A percentile compares a stretch with the other conserved stretches of the same genome.
These are phyloP conservation scores for Lumnitzera littorea DNA, from an alignment of 345 rosid genomes.

Conservation along the genomic window DNA sequence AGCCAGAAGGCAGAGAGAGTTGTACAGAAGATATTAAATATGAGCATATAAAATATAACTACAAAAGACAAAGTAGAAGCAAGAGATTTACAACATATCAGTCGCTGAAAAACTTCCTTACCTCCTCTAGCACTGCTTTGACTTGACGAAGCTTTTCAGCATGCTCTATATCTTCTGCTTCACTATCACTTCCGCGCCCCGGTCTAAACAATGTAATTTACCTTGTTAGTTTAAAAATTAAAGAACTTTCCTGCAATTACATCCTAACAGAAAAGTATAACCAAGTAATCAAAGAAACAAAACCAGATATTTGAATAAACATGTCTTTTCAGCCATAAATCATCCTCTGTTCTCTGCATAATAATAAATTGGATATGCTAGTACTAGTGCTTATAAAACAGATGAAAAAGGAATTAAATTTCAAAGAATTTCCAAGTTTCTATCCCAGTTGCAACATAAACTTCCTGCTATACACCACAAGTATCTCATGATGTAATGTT, in stretches of 20 bases:
- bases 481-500: too few relatives aligned
- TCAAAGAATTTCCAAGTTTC: neutral
- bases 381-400: neutral
- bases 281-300: neutral
- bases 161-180: conserved; percentile 98
- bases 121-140: conserved; percentile 99
- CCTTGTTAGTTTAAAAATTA: neutral
- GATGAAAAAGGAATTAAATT: neutral
- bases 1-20: neutral
- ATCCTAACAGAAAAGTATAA: conserved; percentile 1
- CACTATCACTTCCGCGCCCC: conserved; percentile 95
- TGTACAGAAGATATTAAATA: neutral
- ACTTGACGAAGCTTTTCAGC: conserved; percentile 99
- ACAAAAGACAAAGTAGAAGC: neutral
- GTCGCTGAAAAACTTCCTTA: conserved; percentile 5
- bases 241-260: neutral
- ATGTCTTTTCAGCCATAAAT: too few relatives aligned
- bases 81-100: too few relatives aligned
- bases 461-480: too few relatives aligned
- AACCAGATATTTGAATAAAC: too few relatives aligned
- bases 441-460: too few relatives aligned
- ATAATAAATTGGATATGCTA: too few relatives aligned
- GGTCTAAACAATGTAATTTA: conserved; percentile 31
- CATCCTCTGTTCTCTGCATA: too few relatives aligned
- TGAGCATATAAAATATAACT: neutral